Evolutionary conservation across 257 asterid genomes (phyloP).

Genomic region (Jacaranda copaia): DNA sequence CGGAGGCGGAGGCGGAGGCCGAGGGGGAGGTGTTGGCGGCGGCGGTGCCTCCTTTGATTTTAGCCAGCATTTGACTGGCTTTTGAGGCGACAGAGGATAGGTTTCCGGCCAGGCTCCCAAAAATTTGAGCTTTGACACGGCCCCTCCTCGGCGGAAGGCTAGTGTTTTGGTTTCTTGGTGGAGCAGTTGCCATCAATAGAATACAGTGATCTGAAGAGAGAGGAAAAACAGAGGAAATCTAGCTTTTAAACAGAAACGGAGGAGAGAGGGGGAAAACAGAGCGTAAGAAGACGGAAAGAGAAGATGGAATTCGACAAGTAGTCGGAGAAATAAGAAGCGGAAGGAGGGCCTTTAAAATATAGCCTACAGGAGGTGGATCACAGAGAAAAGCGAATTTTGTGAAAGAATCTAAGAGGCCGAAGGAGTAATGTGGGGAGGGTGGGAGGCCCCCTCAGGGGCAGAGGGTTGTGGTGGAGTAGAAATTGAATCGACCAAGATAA

Average conservation of each 20-base stretch:
- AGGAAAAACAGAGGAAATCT: background rate
- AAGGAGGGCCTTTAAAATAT: background rate
- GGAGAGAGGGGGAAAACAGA: no score
- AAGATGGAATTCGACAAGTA: no score
- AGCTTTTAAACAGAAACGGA: no score
- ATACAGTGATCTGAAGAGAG: background rate
- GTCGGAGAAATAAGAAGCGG: no score
- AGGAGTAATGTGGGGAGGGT: background rate
- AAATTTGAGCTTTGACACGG: slow-evolving; percentile 62
- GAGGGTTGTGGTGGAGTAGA: background rate
- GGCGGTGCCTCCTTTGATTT: slow-evolving; percentile 25
- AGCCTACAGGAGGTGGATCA: background rate
- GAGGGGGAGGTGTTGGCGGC: slow-evolving; percentile 19
- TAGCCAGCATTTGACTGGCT: slow-evolving; percentile 34
- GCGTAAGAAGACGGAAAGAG: no score
- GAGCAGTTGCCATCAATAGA: slow-evolving; percentile 34
- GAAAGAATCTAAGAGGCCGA: background rate
- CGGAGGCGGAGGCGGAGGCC: slow-evolving; percentile 23
- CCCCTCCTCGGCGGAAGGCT: slow-evolving; percentile 55
- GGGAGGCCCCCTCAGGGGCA: slow-evolving; percentile 26
- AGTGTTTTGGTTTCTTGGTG: slow-evolving; percentile 15
- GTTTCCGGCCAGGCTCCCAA: slow-evolving; percentile 52
- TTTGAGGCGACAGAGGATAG: slow-evolving; percentile 45
- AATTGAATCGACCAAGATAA: background rate
- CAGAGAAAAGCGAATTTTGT: background rate